phyloP scores from a whole-genome alignment of 164 flowering plant genomes.

The Houttuynia cordata region DNA sequence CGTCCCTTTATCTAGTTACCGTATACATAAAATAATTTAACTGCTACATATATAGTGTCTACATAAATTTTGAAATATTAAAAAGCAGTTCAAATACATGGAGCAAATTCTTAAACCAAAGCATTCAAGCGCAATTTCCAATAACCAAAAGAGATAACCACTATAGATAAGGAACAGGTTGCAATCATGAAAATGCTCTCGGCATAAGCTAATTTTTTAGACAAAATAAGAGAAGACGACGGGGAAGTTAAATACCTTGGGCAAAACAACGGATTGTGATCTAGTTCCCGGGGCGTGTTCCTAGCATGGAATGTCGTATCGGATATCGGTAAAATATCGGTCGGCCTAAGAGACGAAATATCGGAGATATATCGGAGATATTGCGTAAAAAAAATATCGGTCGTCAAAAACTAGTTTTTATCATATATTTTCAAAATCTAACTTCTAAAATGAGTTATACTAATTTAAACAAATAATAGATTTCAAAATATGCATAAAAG shows the following conservation, averaged over 20 bases:
- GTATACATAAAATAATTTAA: not conserved
- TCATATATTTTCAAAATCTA: too few species aligned
- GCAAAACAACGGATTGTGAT: conserved; percentile 64
- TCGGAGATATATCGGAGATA: too few species aligned
- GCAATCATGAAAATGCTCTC: not conserved
- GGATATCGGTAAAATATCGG: too few species aligned
- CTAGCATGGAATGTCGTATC: too few species aligned
- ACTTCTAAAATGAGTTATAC: too few species aligned
- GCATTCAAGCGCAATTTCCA: not conserved
- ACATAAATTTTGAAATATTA: not conserved
- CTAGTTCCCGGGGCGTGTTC: too few species aligned
- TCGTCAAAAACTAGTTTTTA: too few species aligned
- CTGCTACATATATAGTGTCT: not conserved
- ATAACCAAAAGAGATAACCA: not conserved
- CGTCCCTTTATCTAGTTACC: too few species aligned
- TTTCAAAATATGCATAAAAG: too few species aligned
- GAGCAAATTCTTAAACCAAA: not conserved
- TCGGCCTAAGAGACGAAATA: too few species aligned
- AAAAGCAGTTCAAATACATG: not conserved
- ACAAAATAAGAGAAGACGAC: not conserved
- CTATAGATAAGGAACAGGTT: not conserved
- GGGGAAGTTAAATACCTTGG: conserved; percentile 40
- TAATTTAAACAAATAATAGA: too few species aligned
- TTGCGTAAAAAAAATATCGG: too few species aligned
- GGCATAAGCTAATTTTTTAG: not conserved